Percentiles rank a stretch among this genome's conserved stretches.
phyloP scores from a whole-genome alignment of 176 grass and related monocot genomes.

The Aegilops bicornis region DNA sequence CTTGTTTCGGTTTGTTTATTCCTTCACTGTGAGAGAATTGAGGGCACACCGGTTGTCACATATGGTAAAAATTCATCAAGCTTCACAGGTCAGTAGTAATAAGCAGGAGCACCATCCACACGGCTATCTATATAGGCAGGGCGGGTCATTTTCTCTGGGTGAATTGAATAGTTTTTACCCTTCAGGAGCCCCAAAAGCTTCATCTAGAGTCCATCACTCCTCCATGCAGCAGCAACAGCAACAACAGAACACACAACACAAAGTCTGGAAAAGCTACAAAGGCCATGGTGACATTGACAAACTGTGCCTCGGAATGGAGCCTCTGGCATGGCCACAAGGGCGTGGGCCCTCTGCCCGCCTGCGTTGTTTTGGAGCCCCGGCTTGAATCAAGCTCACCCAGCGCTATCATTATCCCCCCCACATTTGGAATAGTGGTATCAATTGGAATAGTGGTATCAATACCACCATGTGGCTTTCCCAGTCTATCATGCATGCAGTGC shows the following conservation, averaged over 20 bases:
- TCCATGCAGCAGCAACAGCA: slow-evolving; percentile 10
- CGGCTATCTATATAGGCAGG: not conserved
- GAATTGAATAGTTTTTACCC: not conserved
- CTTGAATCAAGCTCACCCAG: slow-evolving; percentile 32
- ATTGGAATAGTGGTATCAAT: slow-evolving; percentile 32
- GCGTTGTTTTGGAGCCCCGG: slow-evolving; percentile 33
- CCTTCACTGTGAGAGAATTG: slow-evolving; percentile 13
- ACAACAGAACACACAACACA: slow-evolving; percentile 42
- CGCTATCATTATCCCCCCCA: slow-evolving; percentile 42
- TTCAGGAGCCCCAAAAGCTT: not conserved
- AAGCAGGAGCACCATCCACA: not conserved
- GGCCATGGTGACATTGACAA: slow-evolving; percentile 48
- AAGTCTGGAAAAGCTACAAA: slow-evolving; percentile 44
- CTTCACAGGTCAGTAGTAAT: not conserved
- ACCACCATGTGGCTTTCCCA: slow-evolving; percentile 29
- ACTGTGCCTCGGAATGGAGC: slow-evolving; percentile 50
- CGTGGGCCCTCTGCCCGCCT: not conserved
- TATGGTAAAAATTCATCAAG: slow-evolving; percentile 28
- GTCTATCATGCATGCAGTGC: not conserved
- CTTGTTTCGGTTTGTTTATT: slow-evolving; percentile 29
- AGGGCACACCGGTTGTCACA: not conserved
- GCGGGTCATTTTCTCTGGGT: not conserved
- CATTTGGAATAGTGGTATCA: slow-evolving; percentile 25
- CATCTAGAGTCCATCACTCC: slow-evolving; percentile 20
- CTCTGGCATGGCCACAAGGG: slow-evolving; percentile 37